Base-by-base conservation (phyloP, 225 moss, liverwort and hornwort species). In the Climacium dendroides region DNA sequence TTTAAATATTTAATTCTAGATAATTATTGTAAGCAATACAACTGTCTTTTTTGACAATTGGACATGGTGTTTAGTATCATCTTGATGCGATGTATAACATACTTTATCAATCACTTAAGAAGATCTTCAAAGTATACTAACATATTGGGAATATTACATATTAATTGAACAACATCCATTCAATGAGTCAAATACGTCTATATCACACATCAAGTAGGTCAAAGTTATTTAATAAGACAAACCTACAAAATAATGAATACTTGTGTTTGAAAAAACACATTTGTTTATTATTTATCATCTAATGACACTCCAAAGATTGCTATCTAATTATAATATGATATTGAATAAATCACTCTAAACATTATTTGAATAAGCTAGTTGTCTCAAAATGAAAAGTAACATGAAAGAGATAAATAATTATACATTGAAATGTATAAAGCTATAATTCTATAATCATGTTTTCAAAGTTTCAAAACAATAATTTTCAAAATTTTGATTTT, bases 291-390 rank as follows among this genome's bases (percentile, higher is more conserved):
- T n/a, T n/a, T n/a, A n/a, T n/a, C n/a, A n/a, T n/a, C n/a, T n/a
- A n/a, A n/a, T n/a, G n/a, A n/a, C n/a, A n/a, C 12, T 23, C 13
- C 12, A 12, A 67, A 1, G 37, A 67, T 0, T 0, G 2, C 22
- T 37, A 22, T 5, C 13, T 37, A 22, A 19, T 2, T 22, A 67
- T 22, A 67, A 67, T 7, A 67, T 37, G 4, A 37, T 19, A 67
- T 0, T 22, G 2, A 22, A 67, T 12, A 67, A 4, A 66, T 66
- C 11, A 11, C 20, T n/a, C 6, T 4, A n/a, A 3, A n/a, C 6
- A 66, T n/a, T 22, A 66, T 22, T 66, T n/a, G 20, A 66, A 22
- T 12, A 67, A 7, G 22, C 6, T 37, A 37, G 7, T 67, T 37
- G 4, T 37, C 7, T 67, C 4, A 2, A 67, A n/a, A n/a, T n/a